A percentile compares a stretch with the other conserved stretches of the same genome.
phyloP scores from a whole-genome alignment of 1,284 basidiomycete genomes.

The Vanrija humicola region DNA sequence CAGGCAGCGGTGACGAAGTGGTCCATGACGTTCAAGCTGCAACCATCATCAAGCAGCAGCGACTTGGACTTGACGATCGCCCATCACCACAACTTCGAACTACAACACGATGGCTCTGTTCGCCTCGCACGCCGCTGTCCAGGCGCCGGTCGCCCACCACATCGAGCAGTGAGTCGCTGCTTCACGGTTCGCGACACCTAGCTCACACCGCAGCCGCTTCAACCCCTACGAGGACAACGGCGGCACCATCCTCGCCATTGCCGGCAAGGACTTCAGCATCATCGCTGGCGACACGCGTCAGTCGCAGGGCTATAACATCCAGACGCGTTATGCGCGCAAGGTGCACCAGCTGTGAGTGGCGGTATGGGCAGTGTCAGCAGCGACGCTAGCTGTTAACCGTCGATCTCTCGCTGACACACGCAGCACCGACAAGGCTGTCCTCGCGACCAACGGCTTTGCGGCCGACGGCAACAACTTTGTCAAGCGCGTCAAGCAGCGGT shows the following conservation, averaged over 20 bases:
- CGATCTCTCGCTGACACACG: background rate
- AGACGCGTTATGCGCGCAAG: constrained; percentile 86
- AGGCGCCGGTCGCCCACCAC: constrained; percentile 29
- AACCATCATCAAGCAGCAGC: background rate
- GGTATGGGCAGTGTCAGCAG: background rate
- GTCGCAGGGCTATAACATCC: constrained; percentile 89
- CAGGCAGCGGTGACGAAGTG: constrained; percentile 7
- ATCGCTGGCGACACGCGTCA: constrained; percentile 93
- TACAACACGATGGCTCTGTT: constrained; percentile 37
- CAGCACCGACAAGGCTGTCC: constrained; percentile 85
- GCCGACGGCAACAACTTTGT: constrained; percentile 95
- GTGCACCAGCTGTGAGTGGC: constrained; percentile 50
- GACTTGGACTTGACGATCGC: background rate
- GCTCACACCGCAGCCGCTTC: constrained; percentile 53
- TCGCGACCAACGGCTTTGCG: constrained; percentile 91
- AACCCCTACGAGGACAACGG: constrained; percentile 88
- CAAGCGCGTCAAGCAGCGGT: constrained; percentile 84
- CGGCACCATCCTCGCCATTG: constrained; percentile 90
- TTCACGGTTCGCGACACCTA: background rate
- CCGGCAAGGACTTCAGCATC: constrained; percentile 83
- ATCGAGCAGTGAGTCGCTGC: constrained; percentile 38
- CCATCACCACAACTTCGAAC: background rate
- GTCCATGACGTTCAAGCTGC: background rate
- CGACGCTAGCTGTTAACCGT: no score
- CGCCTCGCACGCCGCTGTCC: constrained; percentile 24